Evolutionary conservation across 2,329 filamentous ascomycete genomes (phyloP), one percentile per base, ranked within the genome.

Genomic region (Xylogone sp.): DNA sequence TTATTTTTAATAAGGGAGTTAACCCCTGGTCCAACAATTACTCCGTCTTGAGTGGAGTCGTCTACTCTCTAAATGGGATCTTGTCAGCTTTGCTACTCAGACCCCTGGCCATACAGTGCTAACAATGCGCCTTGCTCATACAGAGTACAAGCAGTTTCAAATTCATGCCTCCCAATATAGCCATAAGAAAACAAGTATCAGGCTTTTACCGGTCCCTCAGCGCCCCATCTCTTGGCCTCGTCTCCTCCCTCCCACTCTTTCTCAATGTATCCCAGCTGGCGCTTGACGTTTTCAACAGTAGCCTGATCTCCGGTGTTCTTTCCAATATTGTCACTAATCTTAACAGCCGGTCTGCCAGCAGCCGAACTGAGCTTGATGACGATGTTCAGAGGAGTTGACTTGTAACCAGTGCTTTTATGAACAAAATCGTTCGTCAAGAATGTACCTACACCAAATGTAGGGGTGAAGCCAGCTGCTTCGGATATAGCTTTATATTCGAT

Each of bases 311-410:
- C 94, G 0, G 91, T 97, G 65, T 99, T 99, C 78, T 99, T 99
- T 8, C 64, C 83, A 58, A 86, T 79, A 65, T 97, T 97, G 68
- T 93, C 79, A 61, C 84, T 97, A 59, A 99, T 89, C 76, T 99
- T 99, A 65, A 99, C 84, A 2, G 94, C 92, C 0, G 87, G 82
- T 45, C 85, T 82, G 5, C 92, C 92, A 13, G 77, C 82, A 0
- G 91, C 94, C 9, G 89, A 91, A 56, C 89, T 90, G 54, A 99
- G 79, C 73, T 99, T 99, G 73, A 99, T 97, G 60, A 99, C 94
- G 62, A 99, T 99, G 64, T 99, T 99, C 50, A 99, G 74, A 0
- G 94, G 94, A 16, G 85, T 83, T 0, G 92, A 97, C 71, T 97
- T 97, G 60, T 84, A 83, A 39, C 86, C 85, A 1, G 85, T 88